phyloP scores from a whole-genome alignment of 129 eudicot species.

The Artemisia tridentata region DNA sequence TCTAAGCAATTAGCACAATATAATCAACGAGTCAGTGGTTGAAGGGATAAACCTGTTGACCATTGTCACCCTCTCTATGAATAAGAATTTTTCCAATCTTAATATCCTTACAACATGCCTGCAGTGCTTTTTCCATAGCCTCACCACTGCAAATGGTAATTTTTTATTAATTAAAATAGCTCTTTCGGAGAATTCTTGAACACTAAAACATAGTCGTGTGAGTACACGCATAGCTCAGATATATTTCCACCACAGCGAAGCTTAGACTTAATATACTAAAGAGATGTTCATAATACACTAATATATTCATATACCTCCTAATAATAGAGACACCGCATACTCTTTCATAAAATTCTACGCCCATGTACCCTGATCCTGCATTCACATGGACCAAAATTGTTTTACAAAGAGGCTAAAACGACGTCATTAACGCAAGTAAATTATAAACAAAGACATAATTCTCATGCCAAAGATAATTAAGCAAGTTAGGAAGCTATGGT shows the following conservation, averaged over 20 bases:
- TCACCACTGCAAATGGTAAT: constrained; percentile 63
- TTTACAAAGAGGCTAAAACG: constrained; percentile 6
- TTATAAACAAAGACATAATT: too few species aligned
- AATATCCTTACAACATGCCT: constrained; percentile 98
- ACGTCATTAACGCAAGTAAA: background rate
- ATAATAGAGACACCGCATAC: constrained; percentile 94
- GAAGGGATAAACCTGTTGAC: constrained; percentile 65
- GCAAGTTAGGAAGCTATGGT: too few species aligned
- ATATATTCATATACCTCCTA: constrained; percentile 55
- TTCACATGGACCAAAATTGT: constrained; percentile 17
- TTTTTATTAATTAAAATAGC: too few species aligned
- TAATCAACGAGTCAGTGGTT: too few species aligned
- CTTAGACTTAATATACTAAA: background rate
- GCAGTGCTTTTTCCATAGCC: constrained; percentile 97
- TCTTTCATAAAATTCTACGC: constrained; percentile 97
- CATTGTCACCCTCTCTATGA: constrained; percentile 96
- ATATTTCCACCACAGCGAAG: background rate
- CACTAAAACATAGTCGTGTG: too few species aligned
- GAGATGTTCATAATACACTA: too few species aligned
- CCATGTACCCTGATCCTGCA: constrained; percentile 88
- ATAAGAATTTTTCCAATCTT: constrained; percentile 95
- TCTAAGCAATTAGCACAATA: too few species aligned
- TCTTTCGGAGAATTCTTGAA: too few species aligned
- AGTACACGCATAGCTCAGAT: background rate
- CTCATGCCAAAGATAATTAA: too few species aligned